phyloP scores from a whole-genome alignment of 768 basidiomycete species.

The Psilocybe azurescens region DNA sequence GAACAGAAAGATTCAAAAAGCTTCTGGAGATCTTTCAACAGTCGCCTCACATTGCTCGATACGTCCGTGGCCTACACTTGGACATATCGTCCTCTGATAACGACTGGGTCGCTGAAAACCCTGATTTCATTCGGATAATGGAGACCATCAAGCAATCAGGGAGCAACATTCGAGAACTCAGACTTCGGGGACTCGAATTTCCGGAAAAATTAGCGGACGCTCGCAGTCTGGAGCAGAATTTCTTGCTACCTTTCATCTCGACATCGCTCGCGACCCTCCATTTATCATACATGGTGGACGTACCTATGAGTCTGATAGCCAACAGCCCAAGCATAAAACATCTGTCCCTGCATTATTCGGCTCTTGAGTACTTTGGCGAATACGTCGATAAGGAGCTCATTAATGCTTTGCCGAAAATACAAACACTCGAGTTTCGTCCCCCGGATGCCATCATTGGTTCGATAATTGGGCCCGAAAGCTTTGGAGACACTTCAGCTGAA shows the following conservation, averaged over 20 bases:
- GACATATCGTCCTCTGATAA: slow-evolving; percentile 5
- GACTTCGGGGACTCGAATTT: slow-evolving; percentile 5
- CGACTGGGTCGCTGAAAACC: slow-evolving; percentile 12
- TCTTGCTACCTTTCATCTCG: slow-evolving; percentile 10
- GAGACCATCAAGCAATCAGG: slow-evolving; percentile 1
- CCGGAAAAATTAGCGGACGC: slow-evolving; percentile 12
- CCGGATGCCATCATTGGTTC: slow-evolving; percentile 6
- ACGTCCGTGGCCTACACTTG: slow-evolving; percentile 7
- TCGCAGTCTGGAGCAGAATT: slow-evolving; percentile 7
- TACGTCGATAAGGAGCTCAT: not conserved
- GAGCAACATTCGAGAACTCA: slow-evolving; percentile 1
- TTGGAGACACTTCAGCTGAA: not conserved
- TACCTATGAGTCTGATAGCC: slow-evolving; percentile 10
- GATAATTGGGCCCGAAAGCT: not conserved
- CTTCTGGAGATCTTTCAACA: slow-evolving; percentile 8
- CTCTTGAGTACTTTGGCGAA: not conserved
- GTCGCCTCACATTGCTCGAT: slow-evolving; percentile 11
- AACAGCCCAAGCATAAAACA: slow-evolving; percentile 5
- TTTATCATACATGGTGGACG: slow-evolving; percentile 1
- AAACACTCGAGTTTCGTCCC: not conserved
- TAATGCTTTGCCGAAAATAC: slow-evolving; percentile 1
- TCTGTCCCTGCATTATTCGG: slow-evolving; percentile 5
- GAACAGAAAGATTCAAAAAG: not conserved
- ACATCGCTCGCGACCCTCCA: slow-evolving; percentile 3
- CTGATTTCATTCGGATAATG: slow-evolving; percentile 9